Base-by-base conservation (phyloP, 768 basidiomycete species). In the Pilatotrama ljubarskyi region DNA sequence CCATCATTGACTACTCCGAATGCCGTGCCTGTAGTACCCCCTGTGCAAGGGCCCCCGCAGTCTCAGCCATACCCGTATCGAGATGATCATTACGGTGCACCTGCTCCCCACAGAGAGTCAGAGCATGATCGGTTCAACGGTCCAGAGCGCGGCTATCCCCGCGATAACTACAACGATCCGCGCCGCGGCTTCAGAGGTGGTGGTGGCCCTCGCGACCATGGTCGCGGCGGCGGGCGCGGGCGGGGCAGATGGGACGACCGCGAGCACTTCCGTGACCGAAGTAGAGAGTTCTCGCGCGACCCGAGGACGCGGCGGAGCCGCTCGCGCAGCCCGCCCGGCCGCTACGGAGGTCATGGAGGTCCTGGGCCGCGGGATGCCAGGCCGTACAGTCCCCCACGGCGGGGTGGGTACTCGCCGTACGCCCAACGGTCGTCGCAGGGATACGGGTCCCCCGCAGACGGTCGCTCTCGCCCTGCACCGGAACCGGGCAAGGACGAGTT, bases 401-500 rank as follows among this genome's bases (percentile, higher is more conserved):
- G 55, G 20, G 54, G 78, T 47, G 69, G 46, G 25, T 52, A 49
- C 14, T 14, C 20, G 65, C 70, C 55, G 55, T 68, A 58, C 4
- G 20, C 24, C 2, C 51, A 47, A 20, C 22, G 38, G 25, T 54
- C 55, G 32, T 51, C 65, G 20, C 47, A 70, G 40, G 65, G 63
- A 17, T 54, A 35, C 51, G 66, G 67, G 44, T 43, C 61, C 35
- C 51, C 55, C 40, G 35, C 68, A 62, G 67, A 69, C 69, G 40
- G 55, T 29, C 18, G 13, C n/a, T n/a, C 55, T 24, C 32, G 51
- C 47, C 36, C 18, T n/a, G 64, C 63, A 51, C 75, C 69, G 49
- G 69, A 69, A 53, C 64, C 71, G n/a, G 85, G 76, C 58, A 91
- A 85, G 74, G 91, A 93, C 81, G 91, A 93, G 73, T 93, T 93